phyloP scores from a whole-genome alignment of 345 rosid genomes.

The Trapa incisa region DNA sequence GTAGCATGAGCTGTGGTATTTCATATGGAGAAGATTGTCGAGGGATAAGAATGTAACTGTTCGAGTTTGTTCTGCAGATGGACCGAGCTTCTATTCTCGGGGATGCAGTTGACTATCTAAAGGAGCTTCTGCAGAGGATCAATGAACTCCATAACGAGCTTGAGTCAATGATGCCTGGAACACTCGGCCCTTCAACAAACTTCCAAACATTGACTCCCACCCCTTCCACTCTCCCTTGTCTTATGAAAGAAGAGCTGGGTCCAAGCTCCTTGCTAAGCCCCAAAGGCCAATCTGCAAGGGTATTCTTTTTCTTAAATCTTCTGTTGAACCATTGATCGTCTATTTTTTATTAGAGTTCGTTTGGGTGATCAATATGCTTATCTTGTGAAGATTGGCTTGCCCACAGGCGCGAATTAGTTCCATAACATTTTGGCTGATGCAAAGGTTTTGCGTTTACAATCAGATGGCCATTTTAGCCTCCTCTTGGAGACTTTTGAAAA shows the following conservation, averaged over 20 bases:
- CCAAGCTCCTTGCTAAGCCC: constrained; percentile 61
- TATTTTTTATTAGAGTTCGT: neutral
- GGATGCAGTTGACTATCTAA: constrained; percentile 88
- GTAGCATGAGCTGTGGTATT: neutral
- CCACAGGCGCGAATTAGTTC: neutral
- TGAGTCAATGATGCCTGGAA: constrained; percentile 61
- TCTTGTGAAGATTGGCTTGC: neutral
- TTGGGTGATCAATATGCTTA: neutral
- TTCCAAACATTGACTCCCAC: constrained; percentile 85
- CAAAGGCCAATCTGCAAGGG: constrained; percentile 78
- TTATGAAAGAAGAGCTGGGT: constrained; percentile 69
- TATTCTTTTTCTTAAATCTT: constrained; percentile 12
- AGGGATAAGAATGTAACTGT: neutral
- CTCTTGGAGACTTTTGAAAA: neutral
- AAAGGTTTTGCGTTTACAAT: no score
- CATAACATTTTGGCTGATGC: neutral
- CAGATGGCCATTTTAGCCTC: neutral
- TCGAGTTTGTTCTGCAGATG: constrained; percentile 38
- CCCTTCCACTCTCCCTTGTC: constrained; percentile 59
- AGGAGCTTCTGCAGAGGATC: constrained; percentile 90
- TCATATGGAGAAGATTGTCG: neutral
- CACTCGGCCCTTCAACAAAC: constrained; percentile 51
- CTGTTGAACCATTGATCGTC: no score
- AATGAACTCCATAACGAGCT: constrained; percentile 83
- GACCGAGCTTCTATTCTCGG: constrained; percentile 97